phyloP scores from a whole-genome alignment of 2,329 filamentous ascomycete genomes.

The Claviceps lovelessii region DNA sequence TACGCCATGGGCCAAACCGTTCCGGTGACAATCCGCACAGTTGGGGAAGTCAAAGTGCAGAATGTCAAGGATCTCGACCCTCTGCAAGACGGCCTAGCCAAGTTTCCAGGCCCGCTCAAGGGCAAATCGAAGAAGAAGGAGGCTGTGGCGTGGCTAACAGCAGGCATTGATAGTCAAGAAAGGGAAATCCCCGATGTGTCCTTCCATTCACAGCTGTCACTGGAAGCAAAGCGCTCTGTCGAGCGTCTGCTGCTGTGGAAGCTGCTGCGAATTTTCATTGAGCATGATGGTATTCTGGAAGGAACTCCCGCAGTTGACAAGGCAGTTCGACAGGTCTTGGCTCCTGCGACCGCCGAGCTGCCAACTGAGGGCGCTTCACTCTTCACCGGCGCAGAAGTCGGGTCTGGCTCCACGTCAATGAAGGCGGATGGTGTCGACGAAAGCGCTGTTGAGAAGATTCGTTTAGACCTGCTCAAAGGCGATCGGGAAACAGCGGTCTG shows the following conservation, averaged over 20 bases:
- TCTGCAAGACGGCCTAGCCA: conserved; percentile 55
- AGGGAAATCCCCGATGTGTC: conserved; percentile 35
- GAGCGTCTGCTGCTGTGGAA: conserved; percentile 84
- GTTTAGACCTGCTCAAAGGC: conserved; percentile 59
- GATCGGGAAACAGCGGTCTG: conserved; percentile 86
- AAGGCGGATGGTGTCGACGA: conserved; percentile 55
- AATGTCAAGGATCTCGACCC: conserved; percentile 61
- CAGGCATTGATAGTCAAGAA: conserved; percentile 63
- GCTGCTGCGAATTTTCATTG: conserved; percentile 64
- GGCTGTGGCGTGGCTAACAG: conserved; percentile 61
- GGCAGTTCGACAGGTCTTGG: conserved; percentile 60
- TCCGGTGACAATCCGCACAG: conserved; percentile 67
- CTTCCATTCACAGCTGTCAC: conserved; percentile 36
- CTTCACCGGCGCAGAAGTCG: conserved; percentile 12
- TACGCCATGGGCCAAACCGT: conserved; percentile 60
- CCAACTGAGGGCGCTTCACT: conserved; percentile 8
- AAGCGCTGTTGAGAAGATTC: conserved; percentile 55
- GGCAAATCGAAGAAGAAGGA: conserved; percentile 95
- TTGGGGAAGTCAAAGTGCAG: conserved; percentile 69
- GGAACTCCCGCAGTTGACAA: conserved; percentile 57
- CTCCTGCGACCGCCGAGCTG: conserved; percentile 32
- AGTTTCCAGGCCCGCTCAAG: conserved; percentile 81
- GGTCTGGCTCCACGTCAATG: conserved; percentile 21
- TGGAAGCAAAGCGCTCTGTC: conserved; percentile 54
- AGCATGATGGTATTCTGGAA: conserved; percentile 72